These are phyloP conservation scores for Onygenales sp. DNA, from an alignment of 2,329 filamentous ascomycete species.

Conservation along the genomic window DNA sequence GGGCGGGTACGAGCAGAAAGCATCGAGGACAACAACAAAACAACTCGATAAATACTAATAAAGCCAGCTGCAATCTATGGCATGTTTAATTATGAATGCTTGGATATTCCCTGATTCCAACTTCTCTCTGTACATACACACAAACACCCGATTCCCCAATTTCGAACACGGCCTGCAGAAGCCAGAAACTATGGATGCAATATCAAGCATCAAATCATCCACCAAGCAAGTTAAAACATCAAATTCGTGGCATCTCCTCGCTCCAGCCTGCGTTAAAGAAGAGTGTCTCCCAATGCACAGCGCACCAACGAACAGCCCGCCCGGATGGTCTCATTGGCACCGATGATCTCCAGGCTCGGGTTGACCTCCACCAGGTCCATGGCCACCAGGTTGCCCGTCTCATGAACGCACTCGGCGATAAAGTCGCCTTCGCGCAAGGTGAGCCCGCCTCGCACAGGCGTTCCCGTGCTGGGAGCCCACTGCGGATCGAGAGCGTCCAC, in stretches of 20 bases:
- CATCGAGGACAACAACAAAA: too few species aligned
- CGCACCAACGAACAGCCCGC: constrained; percentile 86
- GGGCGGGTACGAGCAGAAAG: too few species aligned
- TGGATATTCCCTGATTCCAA: too few species aligned
- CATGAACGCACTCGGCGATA: constrained; percentile 80
- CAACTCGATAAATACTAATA: too few species aligned
- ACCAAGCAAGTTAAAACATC: not conserved
- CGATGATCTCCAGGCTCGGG: constrained; percentile 58
- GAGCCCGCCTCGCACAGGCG: constrained; percentile 83
- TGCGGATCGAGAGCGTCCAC: constrained; percentile 92
- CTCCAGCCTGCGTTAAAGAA: constrained; percentile 50
- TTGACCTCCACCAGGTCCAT: constrained; percentile 80
- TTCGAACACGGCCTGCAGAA: too few species aligned
- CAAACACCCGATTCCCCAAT: too few species aligned
- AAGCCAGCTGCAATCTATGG: too few species aligned
- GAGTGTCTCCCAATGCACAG: constrained; percentile 83
- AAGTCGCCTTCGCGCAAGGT: constrained; percentile 94
- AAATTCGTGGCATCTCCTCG: constrained; percentile 3
- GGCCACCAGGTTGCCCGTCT: constrained; percentile 67
- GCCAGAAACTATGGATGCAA: too few species aligned
- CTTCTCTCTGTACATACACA: too few species aligned
- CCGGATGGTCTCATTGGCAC: constrained; percentile 75
- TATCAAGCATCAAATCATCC: too few species aligned
- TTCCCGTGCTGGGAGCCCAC: constrained; percentile 94
- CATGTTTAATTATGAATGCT: too few species aligned